These are phyloP conservation scores for Ministeria vibrans DNA, from an alignment of 78 protist species.

Conservation along the genomic window DNA sequence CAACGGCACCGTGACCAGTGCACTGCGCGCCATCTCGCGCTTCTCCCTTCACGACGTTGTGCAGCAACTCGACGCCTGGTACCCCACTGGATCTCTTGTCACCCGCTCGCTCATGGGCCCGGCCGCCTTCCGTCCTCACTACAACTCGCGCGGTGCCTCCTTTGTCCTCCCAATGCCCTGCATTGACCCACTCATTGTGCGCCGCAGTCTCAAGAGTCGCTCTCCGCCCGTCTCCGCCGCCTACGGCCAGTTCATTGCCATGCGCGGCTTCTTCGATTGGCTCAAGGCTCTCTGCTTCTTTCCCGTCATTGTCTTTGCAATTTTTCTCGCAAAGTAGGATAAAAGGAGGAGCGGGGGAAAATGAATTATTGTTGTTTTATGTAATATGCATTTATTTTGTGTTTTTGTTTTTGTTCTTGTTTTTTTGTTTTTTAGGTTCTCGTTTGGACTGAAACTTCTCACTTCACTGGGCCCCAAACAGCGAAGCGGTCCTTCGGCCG, in stretches of 20 bases:
- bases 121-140: not conserved
- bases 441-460: too few relatives aligned
- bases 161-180: not conserved
- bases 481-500: too few relatives aligned
- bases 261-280: not conserved
- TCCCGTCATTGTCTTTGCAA: not conserved
- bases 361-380: too few relatives aligned
- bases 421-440: too few relatives aligned
- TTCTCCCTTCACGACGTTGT: not conserved
- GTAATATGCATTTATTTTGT: too few relatives aligned
- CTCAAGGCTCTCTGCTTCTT: not conserved
- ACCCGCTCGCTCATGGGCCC: not conserved
- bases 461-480: too few relatives aligned
- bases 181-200: not conserved
- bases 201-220: too few relatives aligned
- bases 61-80: not conserved
- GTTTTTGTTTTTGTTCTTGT: too few relatives aligned
- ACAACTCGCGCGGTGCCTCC: not conserved
- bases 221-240: not conserved
- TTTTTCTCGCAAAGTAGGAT: too few relatives aligned
- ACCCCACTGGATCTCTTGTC: not conserved
- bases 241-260: not conserved
- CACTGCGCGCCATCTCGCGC: not conserved
- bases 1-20: not conserved
- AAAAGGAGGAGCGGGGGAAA: too few relatives aligned